Conservation (phyloP, 148 eudicot species). For the Suaeda aralocaspica region DNA sequence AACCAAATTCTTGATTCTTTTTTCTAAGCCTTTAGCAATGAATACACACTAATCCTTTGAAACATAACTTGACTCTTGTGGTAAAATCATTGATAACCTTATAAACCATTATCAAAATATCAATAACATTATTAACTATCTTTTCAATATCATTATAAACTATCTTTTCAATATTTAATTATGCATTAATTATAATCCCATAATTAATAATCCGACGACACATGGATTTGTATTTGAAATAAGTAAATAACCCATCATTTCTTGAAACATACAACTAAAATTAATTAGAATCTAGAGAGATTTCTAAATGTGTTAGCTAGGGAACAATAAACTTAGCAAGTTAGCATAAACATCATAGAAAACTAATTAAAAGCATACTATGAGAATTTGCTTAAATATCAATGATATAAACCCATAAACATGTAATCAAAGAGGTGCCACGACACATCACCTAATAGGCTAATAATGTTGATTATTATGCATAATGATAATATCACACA, state of each 20-base stretch:
- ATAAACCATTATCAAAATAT: too few species aligned
- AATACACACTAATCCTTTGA: too few species aligned
- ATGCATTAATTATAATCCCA: too few species aligned
- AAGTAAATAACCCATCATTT: background rate
- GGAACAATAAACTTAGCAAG: background rate
- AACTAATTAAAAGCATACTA: background rate
- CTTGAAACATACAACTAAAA: background rate
- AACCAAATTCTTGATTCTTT: too few species aligned
- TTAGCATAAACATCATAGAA: background rate
- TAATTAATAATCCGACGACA: background rate
- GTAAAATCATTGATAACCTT: too few species aligned
- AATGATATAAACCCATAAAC: too few species aligned
- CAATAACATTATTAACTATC: too few species aligned
- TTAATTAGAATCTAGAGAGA: background rate
- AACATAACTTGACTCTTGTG: too few species aligned
- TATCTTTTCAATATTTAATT: too few species aligned
- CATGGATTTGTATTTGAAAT: background rate
- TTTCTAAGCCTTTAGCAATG: too few species aligned
- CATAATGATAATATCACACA: background rate
- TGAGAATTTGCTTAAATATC: conserved; percentile 7
- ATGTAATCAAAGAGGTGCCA: conserved; percentile 11
- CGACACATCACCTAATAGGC: conserved; percentile 1
- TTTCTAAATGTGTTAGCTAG: background rate
- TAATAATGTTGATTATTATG: background rate
- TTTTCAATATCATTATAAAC: too few species aligned